phyloP scores from a whole-genome alignment of 805 yeast species.

The Zygoascus flipseniorum region DNA sequence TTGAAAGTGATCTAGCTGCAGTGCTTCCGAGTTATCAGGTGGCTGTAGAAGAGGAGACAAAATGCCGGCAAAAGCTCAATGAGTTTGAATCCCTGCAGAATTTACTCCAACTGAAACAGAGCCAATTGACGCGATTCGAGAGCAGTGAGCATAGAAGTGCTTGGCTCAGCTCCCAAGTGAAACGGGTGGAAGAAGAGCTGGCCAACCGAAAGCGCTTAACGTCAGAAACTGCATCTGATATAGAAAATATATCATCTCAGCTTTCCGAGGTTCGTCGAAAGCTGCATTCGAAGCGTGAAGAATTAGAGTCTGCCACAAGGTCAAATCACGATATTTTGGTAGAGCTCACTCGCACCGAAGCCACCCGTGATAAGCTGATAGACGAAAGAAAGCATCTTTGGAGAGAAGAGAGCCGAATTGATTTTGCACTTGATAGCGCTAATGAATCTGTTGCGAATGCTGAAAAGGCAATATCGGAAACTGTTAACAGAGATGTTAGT shows the following conservation, averaged over 20 bases:
- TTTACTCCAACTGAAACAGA: conserved; percentile 61
- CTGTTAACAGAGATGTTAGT: conserved; percentile 26
- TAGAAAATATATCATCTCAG: conserved; percentile 8
- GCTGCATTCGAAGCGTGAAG: conserved; percentile 7
- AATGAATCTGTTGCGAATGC: conserved; percentile 48
- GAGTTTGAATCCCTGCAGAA: conserved; percentile 47
- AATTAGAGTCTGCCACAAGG: conserved; percentile 16
- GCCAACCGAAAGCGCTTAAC: conserved; percentile 23
- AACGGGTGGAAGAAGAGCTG: conserved; percentile 27
- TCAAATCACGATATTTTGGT: conserved; percentile 11
- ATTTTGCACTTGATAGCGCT: conserved; percentile 47
- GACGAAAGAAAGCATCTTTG: conserved; percentile 67
- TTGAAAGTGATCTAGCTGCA: conserved; percentile 5
- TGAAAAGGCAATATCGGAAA: conserved; percentile 53
- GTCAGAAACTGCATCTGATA: conserved; percentile 19
- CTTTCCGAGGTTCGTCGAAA: background rate
- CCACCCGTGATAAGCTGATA: conserved; percentile 30
- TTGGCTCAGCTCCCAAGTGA: conserved; percentile 55
- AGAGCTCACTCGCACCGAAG: conserved; percentile 12
- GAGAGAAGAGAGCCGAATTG: conserved; percentile 67
- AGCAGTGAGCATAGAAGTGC: conserved; percentile 50
- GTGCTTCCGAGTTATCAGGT: conserved; percentile 8
- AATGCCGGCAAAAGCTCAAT: conserved; percentile 32
- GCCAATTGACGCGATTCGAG: conserved; percentile 53
- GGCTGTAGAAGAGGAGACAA: conserved; percentile 35